A percentile compares a stretch with the other conserved stretches of the same genome.
Evolutionary conservation across 768 basidiomycete genomes (phyloP).

Genomic region (Phylloporus sp.): DNA sequence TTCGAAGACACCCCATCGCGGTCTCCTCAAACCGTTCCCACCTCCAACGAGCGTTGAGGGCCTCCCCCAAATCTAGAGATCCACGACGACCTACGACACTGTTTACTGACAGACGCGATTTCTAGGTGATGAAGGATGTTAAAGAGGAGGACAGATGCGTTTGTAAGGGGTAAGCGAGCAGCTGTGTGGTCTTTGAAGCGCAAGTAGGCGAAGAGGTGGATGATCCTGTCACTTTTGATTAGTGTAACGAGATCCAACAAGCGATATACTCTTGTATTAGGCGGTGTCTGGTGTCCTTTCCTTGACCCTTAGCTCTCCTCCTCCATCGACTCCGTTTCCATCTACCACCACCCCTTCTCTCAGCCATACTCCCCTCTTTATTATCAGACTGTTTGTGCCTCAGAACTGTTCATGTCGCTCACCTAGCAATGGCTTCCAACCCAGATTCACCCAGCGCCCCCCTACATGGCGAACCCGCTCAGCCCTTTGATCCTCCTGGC

Average conservation of each 20-base stretch:
- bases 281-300: slow-evolving; percentile 29
- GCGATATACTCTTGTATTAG: slow-evolving; percentile 18
- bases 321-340: slow-evolving; percentile 15
- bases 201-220: slow-evolving; percentile 5
- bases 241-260: slow-evolving; percentile 9
- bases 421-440: slow-evolving; percentile 22
- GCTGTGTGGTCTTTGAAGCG: neutral
- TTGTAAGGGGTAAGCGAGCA: slow-evolving; percentile 28
- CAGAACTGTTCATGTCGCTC: slow-evolving; percentile 25
- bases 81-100: slow-evolving; percentile 23
- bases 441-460: slow-evolving; percentile 21
- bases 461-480: slow-evolving; percentile 36
- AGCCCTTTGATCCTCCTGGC: slow-evolving; percentile 38
- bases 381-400: slow-evolving; percentile 7
- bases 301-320: slow-evolving; percentile 9
- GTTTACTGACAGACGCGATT: slow-evolving; percentile 18
- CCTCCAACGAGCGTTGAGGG: slow-evolving; percentile 8
- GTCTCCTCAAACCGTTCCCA: slow-evolving; percentile 22
- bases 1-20: slow-evolving; percentile 33
- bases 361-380: slow-evolving; percentile 19
- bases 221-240: slow-evolving; percentile 6
- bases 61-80: slow-evolving; percentile 24
- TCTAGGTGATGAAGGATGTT: slow-evolving; percentile 47
- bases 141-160: slow-evolving; percentile 48
- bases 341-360: slow-evolving; percentile 19